A percentile compares a stretch with the other conserved stretches of the same genome.
Conservation (phyloP, 139 green algal genomes). For the Chlorella sp. region DNA sequence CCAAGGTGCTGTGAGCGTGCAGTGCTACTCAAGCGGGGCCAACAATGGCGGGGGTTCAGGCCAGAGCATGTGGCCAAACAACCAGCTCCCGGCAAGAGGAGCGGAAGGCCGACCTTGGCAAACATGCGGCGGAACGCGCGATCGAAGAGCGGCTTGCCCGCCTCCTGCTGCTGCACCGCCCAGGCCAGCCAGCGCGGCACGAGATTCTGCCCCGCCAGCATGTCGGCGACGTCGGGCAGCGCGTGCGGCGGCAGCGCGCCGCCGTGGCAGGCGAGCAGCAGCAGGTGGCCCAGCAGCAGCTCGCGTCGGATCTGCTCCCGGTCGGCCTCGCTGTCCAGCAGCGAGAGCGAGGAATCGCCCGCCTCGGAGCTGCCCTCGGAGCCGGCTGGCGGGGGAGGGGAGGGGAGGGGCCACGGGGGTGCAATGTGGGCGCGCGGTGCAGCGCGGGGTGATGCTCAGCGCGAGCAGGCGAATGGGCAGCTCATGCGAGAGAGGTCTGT, state of each 20-base stretch:
- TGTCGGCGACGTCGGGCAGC: slow-evolving; percentile 52
- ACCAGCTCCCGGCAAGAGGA: neutral
- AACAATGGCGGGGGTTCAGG: too few relatives aligned
- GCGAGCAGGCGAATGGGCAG: too few relatives aligned
- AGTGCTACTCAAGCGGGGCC: too few relatives aligned
- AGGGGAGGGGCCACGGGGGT: neutral
- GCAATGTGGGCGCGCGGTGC: too few relatives aligned
- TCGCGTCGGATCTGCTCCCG: slow-evolving; percentile 50
- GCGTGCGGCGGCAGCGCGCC: slow-evolving; percentile 45
- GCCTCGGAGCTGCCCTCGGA: neutral
- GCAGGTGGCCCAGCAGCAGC: slow-evolving; percentile 69
- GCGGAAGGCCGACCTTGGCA: slow-evolving; percentile 42
- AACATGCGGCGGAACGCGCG: slow-evolving; percentile 66
- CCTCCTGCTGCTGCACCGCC: slow-evolving; percentile 65
- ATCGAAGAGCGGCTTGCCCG: slow-evolving; percentile 76
- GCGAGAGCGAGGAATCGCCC: slow-evolving; percentile 3
- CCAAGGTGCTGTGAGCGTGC: too few relatives aligned
- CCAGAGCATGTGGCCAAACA: too few relatives aligned
- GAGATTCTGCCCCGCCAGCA: slow-evolving; percentile 59
- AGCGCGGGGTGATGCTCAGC: too few relatives aligned
- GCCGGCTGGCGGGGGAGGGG: neutral
- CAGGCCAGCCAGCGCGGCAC: slow-evolving; percentile 78
- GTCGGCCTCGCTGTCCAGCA: slow-evolving; percentile 19
- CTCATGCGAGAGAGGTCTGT: too few relatives aligned
- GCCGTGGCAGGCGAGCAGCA: slow-evolving; percentile 43